These are phyloP conservation scores for Hypoxylon sp. DNA, from an alignment of 2,329 filamentous ascomycete species.

Conservation along the genomic window DNA sequence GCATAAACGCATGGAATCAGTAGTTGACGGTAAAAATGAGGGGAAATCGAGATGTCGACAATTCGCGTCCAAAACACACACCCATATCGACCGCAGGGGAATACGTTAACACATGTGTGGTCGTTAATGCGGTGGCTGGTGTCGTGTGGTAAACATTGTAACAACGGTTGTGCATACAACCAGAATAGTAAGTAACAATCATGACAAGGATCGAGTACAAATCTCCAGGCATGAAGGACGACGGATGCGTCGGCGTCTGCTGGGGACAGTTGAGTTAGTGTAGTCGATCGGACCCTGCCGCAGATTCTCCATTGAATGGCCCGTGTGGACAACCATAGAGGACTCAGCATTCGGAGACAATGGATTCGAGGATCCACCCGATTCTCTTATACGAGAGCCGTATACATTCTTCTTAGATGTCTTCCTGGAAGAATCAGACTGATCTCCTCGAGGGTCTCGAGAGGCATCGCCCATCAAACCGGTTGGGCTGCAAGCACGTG, in stretches of 20 bases:
- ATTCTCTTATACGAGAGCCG: constrained; percentile 7
- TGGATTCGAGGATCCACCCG: constrained; percentile 31
- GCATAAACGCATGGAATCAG: background rate
- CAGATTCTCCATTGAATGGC: constrained; percentile 50
- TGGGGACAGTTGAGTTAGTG: background rate
- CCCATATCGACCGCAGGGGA: background rate
- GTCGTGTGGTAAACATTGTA: background rate
- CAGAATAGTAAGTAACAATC: background rate
- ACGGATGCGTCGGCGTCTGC: constrained; percentile 36
- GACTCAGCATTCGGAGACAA: constrained; percentile 38
- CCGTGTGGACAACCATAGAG: constrained; percentile 52
- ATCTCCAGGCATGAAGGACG: constrained; percentile 27
- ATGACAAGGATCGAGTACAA: background rate
- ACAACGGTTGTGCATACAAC: background rate
- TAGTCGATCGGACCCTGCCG: background rate
- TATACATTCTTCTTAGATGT: constrained; percentile 12
- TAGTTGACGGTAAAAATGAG: background rate
- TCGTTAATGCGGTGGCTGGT: background rate
- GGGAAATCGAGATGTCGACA: background rate
- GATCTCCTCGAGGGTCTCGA: constrained; percentile 7
- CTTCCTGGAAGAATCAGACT: constrained; percentile 18
- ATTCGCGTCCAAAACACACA: background rate
- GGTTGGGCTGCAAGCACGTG: background rate
- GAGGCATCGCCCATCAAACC: constrained; percentile 4
- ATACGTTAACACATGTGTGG: background rate